Base-by-base conservation (phyloP, 202 grass and related monocot species). In the Cymbopogon flexuosus region DNA sequence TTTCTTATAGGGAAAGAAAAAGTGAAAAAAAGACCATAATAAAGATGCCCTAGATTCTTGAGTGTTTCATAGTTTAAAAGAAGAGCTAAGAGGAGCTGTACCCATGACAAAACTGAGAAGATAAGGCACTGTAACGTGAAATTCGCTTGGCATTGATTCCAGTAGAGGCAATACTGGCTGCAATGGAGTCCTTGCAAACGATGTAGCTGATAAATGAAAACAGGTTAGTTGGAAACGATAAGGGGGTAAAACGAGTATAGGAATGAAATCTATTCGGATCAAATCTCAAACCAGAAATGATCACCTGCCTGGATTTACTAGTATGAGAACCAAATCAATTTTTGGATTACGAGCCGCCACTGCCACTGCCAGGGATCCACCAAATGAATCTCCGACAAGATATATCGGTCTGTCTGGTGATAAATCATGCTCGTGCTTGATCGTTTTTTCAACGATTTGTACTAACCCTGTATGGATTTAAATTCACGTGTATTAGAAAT, bases 271-370 rank as follows among this genome's bases (percentile, higher is more conserved):
- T 24, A 77, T 68, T 43, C 24, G 3, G 59, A 73, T 4, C 10
- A 63, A 62, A 72, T 71, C 22, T 34, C 15, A 31, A 79, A 82
- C 24, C 63, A 74, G 3, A 37, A 85, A 33, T 18, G 69, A 11
- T 90, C 76, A 90, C 93, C 86, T 90, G 79, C 94, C 94, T 97
- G 94, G 94, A 86, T 97, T 97, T 63, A 87, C 86, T 83, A 97
- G 85, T 67, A 97, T 45, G 47, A 97, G 90, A 70, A 94, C 83
- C 70, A 94, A 82, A 65, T 94, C 94, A 56, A 91, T 82, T 10
- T 85, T 80, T 61, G 88, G 88, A 86, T 97, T 97, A 51, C 73
- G 75, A 91, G 92, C 92, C 62, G 94, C 94, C 69, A 88, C 84
- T 65, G 92, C 76, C 81, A 94, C 88, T 54, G 94, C 92, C 65